Base-by-base conservation (phyloP, 1,139 yeast genomes). In the Taiozyma sp. region DNA sequence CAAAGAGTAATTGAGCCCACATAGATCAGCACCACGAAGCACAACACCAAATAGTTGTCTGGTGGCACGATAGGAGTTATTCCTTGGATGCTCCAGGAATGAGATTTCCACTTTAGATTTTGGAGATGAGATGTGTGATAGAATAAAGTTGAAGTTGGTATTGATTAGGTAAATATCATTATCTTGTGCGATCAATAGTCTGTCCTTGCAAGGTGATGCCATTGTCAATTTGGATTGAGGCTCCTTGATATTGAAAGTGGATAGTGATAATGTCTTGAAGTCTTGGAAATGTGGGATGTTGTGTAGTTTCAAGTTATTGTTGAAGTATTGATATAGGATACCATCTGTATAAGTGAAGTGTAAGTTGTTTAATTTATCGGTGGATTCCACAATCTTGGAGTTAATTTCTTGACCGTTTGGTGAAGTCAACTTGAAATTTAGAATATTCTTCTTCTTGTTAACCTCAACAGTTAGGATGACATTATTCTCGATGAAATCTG, bases 1-100 rank as follows among this genome's bases (percentile, higher is more conserved):
- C 19, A 84, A 80, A 56, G 83, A 81, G 36, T 87, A 75, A 48
- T 83, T 69, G 39, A 76, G 42, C 16, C 59, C 65, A 6, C 59
- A 49, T 8, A 62, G 45, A 32, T 62, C 65, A 23, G 44, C 16
- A 9, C 58, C 63, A 44, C 53, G 56, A n/a, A 59, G 41, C 1
- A 59, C 34, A 13, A 59, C 51, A 28, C 55, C 57, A 43, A 60
- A 59, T 7, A 55, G 43, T 32, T 54, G 49, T 22, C 50, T 52
- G 9, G 43, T 38, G 1, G 48, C 27, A 13, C 41, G 48, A 12
- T 36, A 40, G 4, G 47, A 24, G 19, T 52, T 46, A 22, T 42
- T 44, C 36, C 43, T 43, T n/a, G 50, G 42, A 28, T 23, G 48
- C 28, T 55, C 54, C 7, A 54, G 41, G 29, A 27, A 48, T 3